Evolutionary conservation across 2,329 filamentous ascomycete species (phyloP), one percentile per base, ranked within the genome.

Genomic region (Scolecobasidium constrictum): DNA sequence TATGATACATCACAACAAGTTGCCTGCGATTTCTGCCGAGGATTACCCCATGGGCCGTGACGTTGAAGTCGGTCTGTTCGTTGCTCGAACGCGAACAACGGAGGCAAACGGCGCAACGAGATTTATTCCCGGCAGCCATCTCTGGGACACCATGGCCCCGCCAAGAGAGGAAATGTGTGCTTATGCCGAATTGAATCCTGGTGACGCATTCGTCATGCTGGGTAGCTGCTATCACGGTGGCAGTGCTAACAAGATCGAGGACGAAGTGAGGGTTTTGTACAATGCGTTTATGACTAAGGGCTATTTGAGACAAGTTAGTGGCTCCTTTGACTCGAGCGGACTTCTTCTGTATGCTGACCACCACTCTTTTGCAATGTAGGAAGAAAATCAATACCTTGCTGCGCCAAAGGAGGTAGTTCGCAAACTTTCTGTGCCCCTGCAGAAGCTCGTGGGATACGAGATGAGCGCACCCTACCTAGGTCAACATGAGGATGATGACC

Each of bases 341-440:
- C n/a, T n/a, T n/a, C n/a, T n/a, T n/a, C n/a, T n/a, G n/a, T n/a
- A n/a, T n/a, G n/a, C n/a, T n/a, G n/a, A n/a, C n/a, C n/a, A n/a
- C n/a, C n/a, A n/a, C n/a, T n/a, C n/a, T n/a, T n/a, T n/a, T n/a
- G n/a, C n/a, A n/a, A n/a, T n/a, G n/a, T n/a, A 54, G 5, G 56
- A 61, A 43, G 58, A 61, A 41, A 61, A 61, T 42, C 58, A 61
- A 43, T 58, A 59, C 28, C 40, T 61, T 3, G 53, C 54, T 3
- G 49, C 59, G 6, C 55, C 58, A 2, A 37, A 52, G 4, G 58
- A 55, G 33, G 56, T 53, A 34, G 53, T 53, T 6, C 47, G 53
- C 0, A 41, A 39, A 6, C 62, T 62, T 58, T 59, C 51, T 38
- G 49, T 51, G 3, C 53, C 55, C 34, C 59, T 62, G 57, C 46